Percentiles rank a stretch among this genome's conserved stretches.
Conservation (phyloP, 768 basidiomycete genomes). For the Boletus rex-veris region DNA sequence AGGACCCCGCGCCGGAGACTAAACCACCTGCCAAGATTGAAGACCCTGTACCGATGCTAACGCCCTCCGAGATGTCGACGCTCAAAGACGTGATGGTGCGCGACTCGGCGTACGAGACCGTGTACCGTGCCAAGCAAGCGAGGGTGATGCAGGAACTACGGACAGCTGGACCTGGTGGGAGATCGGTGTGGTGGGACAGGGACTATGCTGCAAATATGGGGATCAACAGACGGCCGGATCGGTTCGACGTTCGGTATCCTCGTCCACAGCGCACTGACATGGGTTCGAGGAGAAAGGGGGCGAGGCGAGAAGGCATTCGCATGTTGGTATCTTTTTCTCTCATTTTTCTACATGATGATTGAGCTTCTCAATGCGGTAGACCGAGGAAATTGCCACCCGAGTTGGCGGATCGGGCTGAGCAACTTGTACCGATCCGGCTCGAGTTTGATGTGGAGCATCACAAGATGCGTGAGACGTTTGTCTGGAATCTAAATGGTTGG, state of each 20-base stretch:
- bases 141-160: constrained; percentile 51
- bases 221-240: constrained; percentile 28
- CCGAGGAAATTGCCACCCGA: constrained; percentile 57
- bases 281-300: constrained; percentile 46
- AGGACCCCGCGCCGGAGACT: constrained; percentile 16
- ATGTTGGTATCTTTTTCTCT: constrained; percentile 53
- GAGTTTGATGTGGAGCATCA: constrained; percentile 95
- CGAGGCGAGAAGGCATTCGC: constrained; percentile 65
- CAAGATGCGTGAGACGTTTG: constrained; percentile 92
- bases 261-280: constrained; percentile 38
- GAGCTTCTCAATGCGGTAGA: constrained; percentile 31
- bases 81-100: constrained; percentile 36
- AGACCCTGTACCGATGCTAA: constrained; percentile 27
- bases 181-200: constrained; percentile 63
- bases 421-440: constrained; percentile 90
- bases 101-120: constrained; percentile 46
- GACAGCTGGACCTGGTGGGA: constrained; percentile 40
- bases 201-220: constrained; percentile 38
- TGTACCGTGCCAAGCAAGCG: constrained; percentile 47
- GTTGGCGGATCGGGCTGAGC: constrained; percentile 64
- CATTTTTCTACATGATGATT: neutral
- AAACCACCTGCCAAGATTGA: constrained; percentile 16
- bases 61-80: constrained; percentile 30
- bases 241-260: constrained; percentile 57
- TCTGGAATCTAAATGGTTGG: constrained; percentile 96